Conservation (phyloP, 2,329 filamentous ascomycete genomes). For the Sporothrix humicola region DNA sequence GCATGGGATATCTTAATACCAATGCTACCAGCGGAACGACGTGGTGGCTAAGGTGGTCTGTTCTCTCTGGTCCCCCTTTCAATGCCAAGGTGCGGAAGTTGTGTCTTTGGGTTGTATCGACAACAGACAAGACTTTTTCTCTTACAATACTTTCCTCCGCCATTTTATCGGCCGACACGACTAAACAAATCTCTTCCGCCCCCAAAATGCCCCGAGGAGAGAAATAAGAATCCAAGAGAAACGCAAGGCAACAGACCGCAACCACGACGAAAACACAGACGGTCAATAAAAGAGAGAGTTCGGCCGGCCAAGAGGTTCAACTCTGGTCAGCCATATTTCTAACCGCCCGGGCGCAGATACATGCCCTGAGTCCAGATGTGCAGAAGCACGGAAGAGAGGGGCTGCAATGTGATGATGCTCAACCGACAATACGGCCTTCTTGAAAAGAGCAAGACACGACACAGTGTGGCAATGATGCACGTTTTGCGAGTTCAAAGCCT, state of each 20-base stretch:
- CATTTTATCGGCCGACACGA: no score
- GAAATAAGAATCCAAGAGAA: no score
- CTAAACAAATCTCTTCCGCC: no score
- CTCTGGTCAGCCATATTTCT: constrained; percentile 1
- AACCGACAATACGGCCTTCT: no score
- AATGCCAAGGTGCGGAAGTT: background rate
- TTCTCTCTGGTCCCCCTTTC: background rate
- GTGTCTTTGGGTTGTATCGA: background rate
- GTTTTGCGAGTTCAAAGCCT: no score
- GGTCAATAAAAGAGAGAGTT: background rate
- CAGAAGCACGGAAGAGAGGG: background rate
- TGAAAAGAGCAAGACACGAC: background rate
- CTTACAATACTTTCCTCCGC: no score
- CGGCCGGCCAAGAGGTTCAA: background rate
- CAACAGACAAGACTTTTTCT: no score
- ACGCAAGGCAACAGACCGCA: no score
- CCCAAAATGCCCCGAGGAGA: no score
- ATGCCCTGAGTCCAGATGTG: background rate
- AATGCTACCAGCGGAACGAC: constrained; percentile 2
- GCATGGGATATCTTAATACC: background rate
- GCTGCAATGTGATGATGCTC: background rate
- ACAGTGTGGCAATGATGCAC: no score
- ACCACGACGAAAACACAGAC: no score
- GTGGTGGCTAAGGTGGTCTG: background rate
- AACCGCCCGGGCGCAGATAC: background rate